Base-by-base conservation (phyloP, 176 grass and related monocot species). In the Oryza coarctata region DNA sequence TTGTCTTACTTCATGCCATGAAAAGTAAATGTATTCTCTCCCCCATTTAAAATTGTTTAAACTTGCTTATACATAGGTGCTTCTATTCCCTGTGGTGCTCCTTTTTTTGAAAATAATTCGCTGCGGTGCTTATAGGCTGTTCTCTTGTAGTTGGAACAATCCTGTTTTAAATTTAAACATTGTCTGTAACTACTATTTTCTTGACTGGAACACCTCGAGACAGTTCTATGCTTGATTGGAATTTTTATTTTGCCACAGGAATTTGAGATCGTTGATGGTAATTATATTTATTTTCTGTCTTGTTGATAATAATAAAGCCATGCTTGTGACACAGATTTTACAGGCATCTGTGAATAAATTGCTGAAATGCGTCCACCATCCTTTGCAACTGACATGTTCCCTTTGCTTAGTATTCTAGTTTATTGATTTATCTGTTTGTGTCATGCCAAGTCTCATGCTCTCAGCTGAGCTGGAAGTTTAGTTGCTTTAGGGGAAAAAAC, bases 11-110 rank as follows among this genome's bases (percentile, higher is more conserved):
- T 0, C 77, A 76, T 31, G 63, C 40, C 78, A 81, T 30, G 12
- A 85, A 70, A 88, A 74, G 39, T 4, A 40, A 70, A 64, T 62
- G 31, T 34, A 13, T 63, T 82, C 63, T 62, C 9, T 64, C 78
- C 43, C 3, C 12, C 62, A 28, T 70, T 69, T 78, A 26, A 65
- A 68, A 57, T 83, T 78, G 13, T 72, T 55, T 84, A 49, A 29
- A 33, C 43, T 84, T 68, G 50, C n/a, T 64, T 81, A 60, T 40
- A 17, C 50, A 41, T 39, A 76, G 52, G 61, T 81, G 70, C 40
- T 85, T 85, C 49, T 49, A 89, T 89, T 32, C 39, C 17, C 12
- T 5, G 1, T 39, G 65, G 40, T 71, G 77, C 18, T 22, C 20
- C 5, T 55, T 22, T 22, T 45, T 45, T 45, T 55, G 4, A 22